Evolutionary conservation across 352 stramenopile genomes (phyloP).

Genomic region (Pythium biforme): DNA sequence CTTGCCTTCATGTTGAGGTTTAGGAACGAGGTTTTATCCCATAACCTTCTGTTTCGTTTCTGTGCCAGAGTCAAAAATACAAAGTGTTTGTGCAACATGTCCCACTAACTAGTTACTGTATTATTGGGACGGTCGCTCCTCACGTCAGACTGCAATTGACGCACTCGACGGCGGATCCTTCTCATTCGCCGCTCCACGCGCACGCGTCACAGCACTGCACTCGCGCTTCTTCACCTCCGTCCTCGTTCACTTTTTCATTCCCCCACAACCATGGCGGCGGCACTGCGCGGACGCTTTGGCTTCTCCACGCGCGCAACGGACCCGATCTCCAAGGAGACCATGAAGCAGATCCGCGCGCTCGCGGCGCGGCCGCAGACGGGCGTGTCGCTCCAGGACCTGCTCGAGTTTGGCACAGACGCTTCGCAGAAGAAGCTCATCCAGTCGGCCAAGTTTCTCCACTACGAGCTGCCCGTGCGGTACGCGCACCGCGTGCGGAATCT

Average conservation of each 20-base stretch:
- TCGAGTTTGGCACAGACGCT: constrained; percentile 86
- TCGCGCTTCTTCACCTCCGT: neutral
- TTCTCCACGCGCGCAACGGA: constrained; percentile 27
- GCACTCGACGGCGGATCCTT: constrained; percentile 6
- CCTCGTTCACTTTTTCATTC: neutral
- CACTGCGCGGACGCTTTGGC: constrained; percentile 29
- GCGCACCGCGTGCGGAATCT: constrained; percentile 95
- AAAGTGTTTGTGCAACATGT: constrained; percentile 28
- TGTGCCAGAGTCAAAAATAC: constrained; percentile 2
- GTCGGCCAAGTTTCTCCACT: constrained; percentile 95
- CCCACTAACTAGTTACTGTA: too few relatives aligned
- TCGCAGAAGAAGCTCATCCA: constrained; percentile 86
- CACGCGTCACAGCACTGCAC: neutral
- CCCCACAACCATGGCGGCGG: constrained; percentile 13
- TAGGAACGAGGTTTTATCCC: neutral
- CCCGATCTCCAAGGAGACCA: constrained; percentile 34
- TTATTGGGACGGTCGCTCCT: too few relatives aligned
- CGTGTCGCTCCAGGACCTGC: constrained; percentile 85
- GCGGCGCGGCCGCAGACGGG: constrained; percentile 77
- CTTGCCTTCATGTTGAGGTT: neutral
- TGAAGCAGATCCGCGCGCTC: constrained; percentile 65
- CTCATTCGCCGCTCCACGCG: neutral
- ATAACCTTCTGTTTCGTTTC: constrained; percentile 8
- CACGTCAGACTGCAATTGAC: constrained; percentile 12
- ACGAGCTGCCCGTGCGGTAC: constrained; percentile 98